Conservation (phyloP, 2,329 filamentous ascomycete genomes). For the Tolypocladium tropicale region DNA sequence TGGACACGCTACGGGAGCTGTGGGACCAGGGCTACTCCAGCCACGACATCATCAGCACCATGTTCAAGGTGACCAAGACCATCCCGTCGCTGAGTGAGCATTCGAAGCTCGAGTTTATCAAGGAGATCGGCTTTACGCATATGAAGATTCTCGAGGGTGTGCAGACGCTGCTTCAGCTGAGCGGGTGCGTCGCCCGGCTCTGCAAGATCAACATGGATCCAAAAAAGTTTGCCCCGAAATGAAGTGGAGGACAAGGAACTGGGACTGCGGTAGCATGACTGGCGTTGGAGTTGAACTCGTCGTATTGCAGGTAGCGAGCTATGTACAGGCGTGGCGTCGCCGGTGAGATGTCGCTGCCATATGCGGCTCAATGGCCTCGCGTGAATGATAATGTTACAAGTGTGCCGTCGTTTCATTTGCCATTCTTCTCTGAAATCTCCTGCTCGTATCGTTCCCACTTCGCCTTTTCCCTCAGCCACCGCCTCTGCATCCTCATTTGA, state of each 20-base stretch:
- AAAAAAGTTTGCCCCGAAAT: slow-evolving; percentile 54
- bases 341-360: not conserved
- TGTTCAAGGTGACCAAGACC: slow-evolving; percentile 98
- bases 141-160: slow-evolving; percentile 99
- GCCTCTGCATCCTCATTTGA: slow-evolving; percentile 52
- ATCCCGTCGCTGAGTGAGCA: slow-evolving; percentile 88
- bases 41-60: slow-evolving; percentile 97
- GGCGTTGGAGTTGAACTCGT: slow-evolving; percentile 21
- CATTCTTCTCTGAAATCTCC: slow-evolving; percentile 39
- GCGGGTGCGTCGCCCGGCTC: slow-evolving; percentile 81
- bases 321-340: not conserved
- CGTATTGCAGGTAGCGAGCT: not conserved
- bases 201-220: slow-evolving; percentile 97
- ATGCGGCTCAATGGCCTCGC: not conserved
- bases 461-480: slow-evolving; percentile 52
- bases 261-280: not conserved
- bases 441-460: slow-evolving; percentile 59
- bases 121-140: slow-evolving; percentile 96
- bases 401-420: slow-evolving; percentile 13
- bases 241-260: slow-evolving; percentile 5
- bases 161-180: slow-evolving; percentile 87
- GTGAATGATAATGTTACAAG: not conserved
- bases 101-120: slow-evolving; percentile 93
- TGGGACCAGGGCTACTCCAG: slow-evolving; percentile 97
- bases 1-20: slow-evolving; percentile 79